A percentile compares a stretch with the other conserved stretches of the same genome.
phyloP scores from a whole-genome alignment of 169 alveolate genomes.

The Plasmodium gallinaceum region DNA sequence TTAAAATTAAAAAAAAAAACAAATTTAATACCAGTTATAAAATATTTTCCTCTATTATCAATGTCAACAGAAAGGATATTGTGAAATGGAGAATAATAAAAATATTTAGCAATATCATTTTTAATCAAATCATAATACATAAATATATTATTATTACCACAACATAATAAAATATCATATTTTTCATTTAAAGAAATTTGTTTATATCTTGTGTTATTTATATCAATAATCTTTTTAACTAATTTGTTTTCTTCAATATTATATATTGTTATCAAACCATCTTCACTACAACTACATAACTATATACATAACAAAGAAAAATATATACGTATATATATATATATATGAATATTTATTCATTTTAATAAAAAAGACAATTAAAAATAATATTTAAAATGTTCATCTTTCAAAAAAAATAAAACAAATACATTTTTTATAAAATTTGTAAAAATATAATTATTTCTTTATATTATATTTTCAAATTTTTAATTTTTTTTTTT shows the following conservation, averaged over 20 bases:
- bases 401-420: not conserved
- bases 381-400: not conserved
- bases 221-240: constrained; percentile 41
- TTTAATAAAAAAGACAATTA: not conserved
- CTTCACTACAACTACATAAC: constrained; percentile 70
- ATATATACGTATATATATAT: not conserved
- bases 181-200: constrained; percentile 49
- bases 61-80: constrained; percentile 57
- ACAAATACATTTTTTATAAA: no score
- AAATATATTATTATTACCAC: constrained; percentile 68
- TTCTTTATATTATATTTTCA: not conserved
- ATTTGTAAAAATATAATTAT: not conserved
- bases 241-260: constrained; percentile 29
- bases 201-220: constrained; percentile 45
- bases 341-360: not conserved
- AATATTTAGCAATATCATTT: constrained; percentile 35
- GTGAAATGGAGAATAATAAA: constrained; percentile 72
- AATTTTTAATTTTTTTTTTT: not conserved
- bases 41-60: constrained; percentile 41
- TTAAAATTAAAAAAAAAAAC: no score
- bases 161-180: constrained; percentile 58
- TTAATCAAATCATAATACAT: constrained; percentile 72
- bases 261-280: constrained; percentile 50
- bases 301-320: not conserved
- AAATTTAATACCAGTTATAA: constrained; percentile 48